phyloP scores from a whole-genome alignment of 306 rosid genomes.

The Lathyrus sativus region DNA sequence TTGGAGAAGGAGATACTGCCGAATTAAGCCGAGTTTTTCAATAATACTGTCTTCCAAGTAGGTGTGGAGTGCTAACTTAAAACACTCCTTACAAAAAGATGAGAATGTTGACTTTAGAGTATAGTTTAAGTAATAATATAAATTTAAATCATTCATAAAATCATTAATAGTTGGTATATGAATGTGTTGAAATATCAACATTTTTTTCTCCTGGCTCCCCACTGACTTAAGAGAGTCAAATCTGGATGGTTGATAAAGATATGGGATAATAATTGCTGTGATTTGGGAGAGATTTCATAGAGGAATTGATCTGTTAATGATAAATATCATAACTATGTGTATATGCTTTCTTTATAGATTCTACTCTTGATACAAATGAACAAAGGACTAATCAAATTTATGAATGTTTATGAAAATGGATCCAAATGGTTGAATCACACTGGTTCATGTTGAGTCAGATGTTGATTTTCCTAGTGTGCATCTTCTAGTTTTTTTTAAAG shows the following conservation, averaged over 20 bases:
- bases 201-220: background rate
- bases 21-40: constrained; percentile 1
- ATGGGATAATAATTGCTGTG: constrained; percentile 42
- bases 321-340: background rate
- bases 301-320: background rate
- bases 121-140: background rate
- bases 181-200: constrained; percentile 1
- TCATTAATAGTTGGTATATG: background rate
- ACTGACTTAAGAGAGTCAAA: constrained; percentile 13
- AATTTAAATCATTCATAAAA: background rate
- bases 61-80: constrained; percentile 46
- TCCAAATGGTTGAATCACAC: background rate
- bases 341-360: background rate
- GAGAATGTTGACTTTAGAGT: constrained; percentile 49
- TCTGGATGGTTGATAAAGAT: constrained; percentile 27
- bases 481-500: too few relatives aligned
- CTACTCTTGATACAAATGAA: background rate
- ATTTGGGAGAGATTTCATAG: constrained; percentile 15
- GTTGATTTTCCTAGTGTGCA: background rate
- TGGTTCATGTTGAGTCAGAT: constrained; percentile 31
- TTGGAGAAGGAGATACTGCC: constrained; percentile 12
- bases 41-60: constrained; percentile 2
- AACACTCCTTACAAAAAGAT: constrained; percentile 36
- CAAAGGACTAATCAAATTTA: background rate
- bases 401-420: background rate